Base-by-base conservation (phyloP, 306 rosid genomes). In the Neltuma alba region DNA sequence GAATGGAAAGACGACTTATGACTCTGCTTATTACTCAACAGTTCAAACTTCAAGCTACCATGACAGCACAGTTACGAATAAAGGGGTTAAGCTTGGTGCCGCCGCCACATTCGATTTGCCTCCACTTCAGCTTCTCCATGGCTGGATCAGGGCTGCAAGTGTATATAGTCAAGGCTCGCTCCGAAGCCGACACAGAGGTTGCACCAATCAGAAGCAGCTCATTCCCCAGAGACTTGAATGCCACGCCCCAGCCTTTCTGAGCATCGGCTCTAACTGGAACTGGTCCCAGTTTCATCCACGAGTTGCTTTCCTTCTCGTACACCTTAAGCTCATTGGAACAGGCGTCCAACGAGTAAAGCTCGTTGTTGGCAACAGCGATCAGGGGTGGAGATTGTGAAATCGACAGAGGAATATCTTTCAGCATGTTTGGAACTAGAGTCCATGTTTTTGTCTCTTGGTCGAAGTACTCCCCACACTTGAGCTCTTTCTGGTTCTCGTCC, bases 171-270 rank as follows among this genome's bases (percentile, higher is more conserved):
- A 85, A 68, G 25, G 66, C 82, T 27, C 84, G 77, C 64, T 37
- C 86, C 1, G 72, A 70, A 14, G 40, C 33, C 0, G 84, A 68
- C 9, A 83, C 82, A 0, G 76, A 47, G 6, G 89, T 84, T 71
- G 97, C 86, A 6, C 96, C 95, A 16, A 92, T 87, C 64, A 88
- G 85, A 66, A 94, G 89, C 13, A 94, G 87, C 83, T 94, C 96
- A 30, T 86, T 78, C 0, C 97, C 98, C 20, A 94, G 85, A 2
- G 96, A 92, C 81, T 94, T 94, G 58, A 94, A 94, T 2, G 96
- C 97, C 20, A 94, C 89, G 20, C 98, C 98, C 94, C 93, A 92
- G 6, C 97, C 98, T 16, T 79, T 25, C 41, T n/a, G 78, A 5
- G 54, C 78, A 83, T 88, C 88, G 52, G 91, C 94, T 68, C 83